Base-by-base conservation (phyloP, 345 rosid genomes). In the Citrus unshiu region DNA sequence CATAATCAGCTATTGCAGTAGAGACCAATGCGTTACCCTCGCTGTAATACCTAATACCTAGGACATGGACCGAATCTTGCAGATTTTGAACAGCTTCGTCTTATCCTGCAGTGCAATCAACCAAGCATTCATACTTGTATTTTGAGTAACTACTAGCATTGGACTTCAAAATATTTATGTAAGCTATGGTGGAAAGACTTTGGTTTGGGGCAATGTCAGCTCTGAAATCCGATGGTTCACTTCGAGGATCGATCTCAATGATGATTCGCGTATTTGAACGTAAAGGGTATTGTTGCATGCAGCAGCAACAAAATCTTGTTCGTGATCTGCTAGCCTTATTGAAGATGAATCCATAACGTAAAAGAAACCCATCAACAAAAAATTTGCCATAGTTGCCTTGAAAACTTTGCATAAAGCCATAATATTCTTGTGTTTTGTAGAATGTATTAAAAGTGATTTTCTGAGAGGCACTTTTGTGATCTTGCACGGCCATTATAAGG, bases 1-100 rank as follows among this genome's bases (percentile, higher is more conserved):
- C 84, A 8, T 80, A 75, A 79, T 79, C 78, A 19, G 84, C 75
- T 84, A 78, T 81, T 16, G 87, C 81, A 7, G 82, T 7, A 39
- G 78, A 72, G 10, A 84, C 82, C 43, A 75, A 60, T 14, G 80
- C 13, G 43, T 78, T 76, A 64, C 62, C 62, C 21, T 61, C 27
- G 19, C 76, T 72, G 40, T 24, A 72, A 29, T 68, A 54, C 49
- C 65, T 40, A 39, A 24, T 40, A 39, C 77, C 72, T 40, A 72
- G 73, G 54, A 74, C 78, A 49, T 76, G 68, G 21, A 72, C 25
- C 9, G 80, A 37, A 21, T 81, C 80, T 68, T 75, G 10, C 9
- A 81, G 72, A 62, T 58, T 76, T 14, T 75, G 62, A 67, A 72
- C 68, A 10, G 76, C 80, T 9, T 81, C 80, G 0, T 2, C 64